Evolutionary conservation across 108 stramenopile genomes (phyloP), one percentile per base, ranked within the genome.

Genomic region (Fistulifera solaris): DNA sequence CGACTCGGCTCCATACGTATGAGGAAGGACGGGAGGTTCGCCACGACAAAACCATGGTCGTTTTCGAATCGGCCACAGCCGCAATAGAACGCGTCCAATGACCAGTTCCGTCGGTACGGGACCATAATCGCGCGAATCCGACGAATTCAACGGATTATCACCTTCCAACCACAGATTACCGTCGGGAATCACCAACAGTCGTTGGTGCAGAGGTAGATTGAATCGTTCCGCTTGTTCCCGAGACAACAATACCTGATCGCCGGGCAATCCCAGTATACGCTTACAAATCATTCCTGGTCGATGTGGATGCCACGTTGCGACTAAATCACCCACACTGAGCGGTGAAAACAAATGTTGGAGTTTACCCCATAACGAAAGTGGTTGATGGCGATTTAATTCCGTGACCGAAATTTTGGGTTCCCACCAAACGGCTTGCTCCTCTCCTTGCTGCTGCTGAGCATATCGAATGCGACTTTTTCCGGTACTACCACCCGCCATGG

Each of bases 141-240:
- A 59, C 15, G 87, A 89, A 58, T 94, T 84, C 47, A 52, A 47
- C 8, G 81, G 60, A 63, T 97, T 97, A 41, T 97, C 96, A 23
- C 96, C 96, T 58, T 95, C 94, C 8, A 97, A 55, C 94, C 94
- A 97, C 7, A 95, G 58, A 52, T 95, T 93, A 2, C 96, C 95
- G 39, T 85, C 83, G 8, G 92, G 90, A 23, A 95, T 72, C 0
- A 77, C 23, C 15, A 49, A 17, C 44, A 16, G 21, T 52, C 38
- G 17, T 46, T 18, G 8, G 12, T 40, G 2, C 54, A 52, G 13
- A 35, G 31, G 31, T 8, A 35, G 8, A 35, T 35, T 35, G 31
- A 58, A n/a, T 39, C 51, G 41, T 56, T 47, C 46, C 64, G 18
- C 21, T 47, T 23, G 19, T 4, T 17, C 44, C 17, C 19, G 14